Percentiles rank a stretch among this genome's conserved stretches.
phyloP scores from a whole-genome alignment of 2,329 filamentous ascomycete species.

The Fusarium falciforme region DNA sequence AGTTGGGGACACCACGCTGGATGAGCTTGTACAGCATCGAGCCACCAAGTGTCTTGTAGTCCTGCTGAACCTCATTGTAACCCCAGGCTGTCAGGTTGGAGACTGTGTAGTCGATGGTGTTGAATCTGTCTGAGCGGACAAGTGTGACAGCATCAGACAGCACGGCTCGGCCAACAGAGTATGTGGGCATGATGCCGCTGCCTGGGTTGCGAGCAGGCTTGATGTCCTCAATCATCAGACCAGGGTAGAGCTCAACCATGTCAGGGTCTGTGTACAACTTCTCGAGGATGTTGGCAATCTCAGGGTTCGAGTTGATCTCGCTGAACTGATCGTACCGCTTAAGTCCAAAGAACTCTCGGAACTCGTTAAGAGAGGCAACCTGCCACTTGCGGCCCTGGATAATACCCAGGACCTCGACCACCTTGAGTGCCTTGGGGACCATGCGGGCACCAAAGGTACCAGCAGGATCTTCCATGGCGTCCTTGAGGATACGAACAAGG shows the following conservation, averaged over 20 bases:
- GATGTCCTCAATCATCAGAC: slow-evolving; percentile 70
- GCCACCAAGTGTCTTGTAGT: slow-evolving; percentile 52
- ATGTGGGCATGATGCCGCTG: slow-evolving; percentile 52
- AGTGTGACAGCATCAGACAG: slow-evolving; percentile 70
- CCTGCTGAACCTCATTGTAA: slow-evolving; percentile 48
- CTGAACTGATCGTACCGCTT: slow-evolving; percentile 66
- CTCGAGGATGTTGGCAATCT: slow-evolving; percentile 66
- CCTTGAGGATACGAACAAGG: slow-evolving; percentile 66
- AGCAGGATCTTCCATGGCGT: slow-evolving; percentile 70
- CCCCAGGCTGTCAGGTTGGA: slow-evolving; percentile 58
- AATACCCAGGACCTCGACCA: slow-evolving; percentile 73
- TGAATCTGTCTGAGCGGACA: slow-evolving; percentile 70
- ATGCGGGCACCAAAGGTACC: slow-evolving; percentile 69
- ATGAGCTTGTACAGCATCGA: slow-evolving; percentile 60
- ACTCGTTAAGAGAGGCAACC: slow-evolving; percentile 71
- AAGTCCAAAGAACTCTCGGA: slow-evolving; percentile 71
- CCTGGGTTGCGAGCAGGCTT: slow-evolving; percentile 64
- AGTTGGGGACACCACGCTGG: slow-evolving; percentile 57
- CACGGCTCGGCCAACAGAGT: slow-evolving; percentile 66
- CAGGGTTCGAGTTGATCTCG: slow-evolving; percentile 67
- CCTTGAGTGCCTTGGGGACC: slow-evolving; percentile 67
- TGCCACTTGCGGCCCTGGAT: slow-evolving; percentile 71
- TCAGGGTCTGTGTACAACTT: slow-evolving; percentile 73
- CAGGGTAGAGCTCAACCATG: slow-evolving; percentile 77
- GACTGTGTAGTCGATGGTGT: slow-evolving; percentile 61